Percentiles rank a stretch among this genome's conserved stretches.
Conservation (phyloP, 495 filamentous ascomycete genomes). For the Geopyxis carbonaria region DNA sequence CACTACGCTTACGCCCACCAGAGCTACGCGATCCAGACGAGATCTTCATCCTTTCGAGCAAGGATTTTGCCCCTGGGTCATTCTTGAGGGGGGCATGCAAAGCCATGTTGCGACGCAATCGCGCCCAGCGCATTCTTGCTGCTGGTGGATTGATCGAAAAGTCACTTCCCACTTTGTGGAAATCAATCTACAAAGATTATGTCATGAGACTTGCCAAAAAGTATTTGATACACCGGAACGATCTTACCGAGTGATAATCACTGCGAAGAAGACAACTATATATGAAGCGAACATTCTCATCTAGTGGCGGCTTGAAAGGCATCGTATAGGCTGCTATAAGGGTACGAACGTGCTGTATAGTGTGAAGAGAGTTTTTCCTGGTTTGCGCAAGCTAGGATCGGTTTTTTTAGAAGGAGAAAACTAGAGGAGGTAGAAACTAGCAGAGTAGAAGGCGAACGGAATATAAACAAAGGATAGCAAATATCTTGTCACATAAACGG, state of each 20-base stretch:
- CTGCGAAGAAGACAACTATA: constrained; percentile 19
- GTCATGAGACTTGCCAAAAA: too few species aligned
- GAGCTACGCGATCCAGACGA: background rate
- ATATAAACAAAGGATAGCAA: too few species aligned
- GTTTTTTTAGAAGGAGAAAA: too few species aligned
- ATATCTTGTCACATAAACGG: too few species aligned
- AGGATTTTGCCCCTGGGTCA: too few species aligned
- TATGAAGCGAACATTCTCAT: constrained; percentile 24
- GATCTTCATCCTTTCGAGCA: too few species aligned
- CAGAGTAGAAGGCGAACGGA: too few species aligned
- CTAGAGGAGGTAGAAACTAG: too few species aligned
- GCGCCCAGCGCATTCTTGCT: constrained; percentile 23
- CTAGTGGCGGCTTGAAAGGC: constrained; percentile 22
- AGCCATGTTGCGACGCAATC: constrained; percentile 18
- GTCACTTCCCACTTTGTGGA: constrained; percentile 19
- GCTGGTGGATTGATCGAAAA: constrained; percentile 21
- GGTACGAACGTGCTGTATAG: too few species aligned
- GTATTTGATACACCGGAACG: too few species aligned
- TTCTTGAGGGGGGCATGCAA: constrained; percentile 5
- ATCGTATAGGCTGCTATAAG: constrained; percentile 7
- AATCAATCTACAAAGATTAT: constrained; percentile 16
- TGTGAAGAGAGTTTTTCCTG: too few species aligned
- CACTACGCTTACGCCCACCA: background rate
- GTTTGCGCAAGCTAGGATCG: too few species aligned
- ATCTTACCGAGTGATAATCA: constrained; percentile 17